These are phyloP conservation scores for Vigna hirtella DNA, from an alignment of 306 rosid species.

Conservation along the genomic window DNA sequence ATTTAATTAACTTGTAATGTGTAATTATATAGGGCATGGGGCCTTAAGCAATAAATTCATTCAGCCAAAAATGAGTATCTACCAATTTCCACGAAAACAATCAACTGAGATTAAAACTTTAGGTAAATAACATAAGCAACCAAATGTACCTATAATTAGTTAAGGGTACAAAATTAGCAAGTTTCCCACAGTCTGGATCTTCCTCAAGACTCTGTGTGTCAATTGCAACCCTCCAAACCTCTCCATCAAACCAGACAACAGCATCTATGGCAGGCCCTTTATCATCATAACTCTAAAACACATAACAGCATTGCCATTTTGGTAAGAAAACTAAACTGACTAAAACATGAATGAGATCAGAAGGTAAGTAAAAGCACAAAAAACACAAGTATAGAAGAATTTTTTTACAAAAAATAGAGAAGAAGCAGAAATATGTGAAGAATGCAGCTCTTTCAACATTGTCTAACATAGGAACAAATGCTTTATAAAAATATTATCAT, in stretches of 20 bases:
- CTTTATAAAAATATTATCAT: not conserved
- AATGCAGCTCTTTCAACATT: not conserved
- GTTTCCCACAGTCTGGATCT: slow-evolving; percentile 77
- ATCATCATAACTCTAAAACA: slow-evolving; percentile 78
- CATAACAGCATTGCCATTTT: slow-evolving; percentile 45
- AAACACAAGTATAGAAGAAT: slow-evolving; percentile 3
- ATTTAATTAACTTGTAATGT: slow-evolving; percentile 24
- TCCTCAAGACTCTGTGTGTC: slow-evolving; percentile 89
- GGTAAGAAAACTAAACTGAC: slow-evolving; percentile 30
- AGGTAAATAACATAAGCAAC: slow-evolving; percentile 37
- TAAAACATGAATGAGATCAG: not conserved
- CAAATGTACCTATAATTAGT: slow-evolving; percentile 82
- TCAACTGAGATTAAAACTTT: slow-evolving; percentile 24
- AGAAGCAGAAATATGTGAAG: not conserved
- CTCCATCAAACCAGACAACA: slow-evolving; percentile 97
- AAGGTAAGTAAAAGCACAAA: slow-evolving; percentile 33
- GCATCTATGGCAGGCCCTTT: slow-evolving; percentile 95
- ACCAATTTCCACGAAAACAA: slow-evolving; percentile 28
- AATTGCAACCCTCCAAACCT: slow-evolving; percentile 94
- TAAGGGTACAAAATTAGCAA: slow-evolving; percentile 79
- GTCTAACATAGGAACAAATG: not conserved
- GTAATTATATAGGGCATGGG: slow-evolving; percentile 13
- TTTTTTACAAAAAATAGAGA: not conserved
- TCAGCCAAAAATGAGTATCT: slow-evolving; percentile 25
- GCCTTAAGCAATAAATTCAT: slow-evolving; percentile 23